Evolutionary conservation across 2,329 filamentous ascomycete species (phyloP), one percentile per base, ranked within the genome.

Genomic region (Hansfordia pulvinata): DNA sequence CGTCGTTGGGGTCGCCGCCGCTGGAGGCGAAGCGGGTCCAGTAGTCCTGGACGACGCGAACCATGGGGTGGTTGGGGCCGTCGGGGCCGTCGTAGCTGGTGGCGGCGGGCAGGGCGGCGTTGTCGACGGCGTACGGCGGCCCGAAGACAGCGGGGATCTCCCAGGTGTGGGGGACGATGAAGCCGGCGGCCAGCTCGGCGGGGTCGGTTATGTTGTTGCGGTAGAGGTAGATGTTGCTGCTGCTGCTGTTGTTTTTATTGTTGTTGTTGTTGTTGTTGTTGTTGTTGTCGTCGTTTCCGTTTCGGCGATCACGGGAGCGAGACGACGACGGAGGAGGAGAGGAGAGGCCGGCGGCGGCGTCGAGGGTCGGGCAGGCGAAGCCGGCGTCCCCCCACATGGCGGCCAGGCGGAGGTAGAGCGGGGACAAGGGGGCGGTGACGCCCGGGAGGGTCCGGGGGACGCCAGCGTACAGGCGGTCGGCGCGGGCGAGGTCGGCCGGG

Each of bases 21-120:
- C n/a, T n/a, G n/a, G n/a, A n/a, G n/a, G n/a, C n/a, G 43, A 86
- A 86, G 35, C 72, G 80, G 2, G 72, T 69, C 76, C 77, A 85
- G 47, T 84, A 86, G 0, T 60, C 64, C 41, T 82, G 75, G 16
- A 79, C 64, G 0, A 77, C 50, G 0, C 66, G 58, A 2, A 78
- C 60, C 5, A 78, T 69, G 0, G 43, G 42, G 2, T 54, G 61
- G 35, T 84, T 83, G 10, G 50, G 48, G 10, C 53, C 55, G 4
- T 54, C 57, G 0, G 53, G 43, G 6, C 46, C 45, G n/a, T n/a
- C n/a, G 37, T 82, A 83, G 24, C 66, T 74, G 3, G 43, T 41
- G 0, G 76, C 75, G 2, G 61, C 48, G 0, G 35, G 41, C 5
- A 53, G 52, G n/a, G n/a, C n/a, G n/a, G n/a, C n/a, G 40, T 76